A percentile compares a stretch with the other conserved stretches of the same genome.
phyloP scores from a whole-genome alignment of 192 early-diverging fungal genomes.

The Gaertneriomyces semiglobifer region DNA sequence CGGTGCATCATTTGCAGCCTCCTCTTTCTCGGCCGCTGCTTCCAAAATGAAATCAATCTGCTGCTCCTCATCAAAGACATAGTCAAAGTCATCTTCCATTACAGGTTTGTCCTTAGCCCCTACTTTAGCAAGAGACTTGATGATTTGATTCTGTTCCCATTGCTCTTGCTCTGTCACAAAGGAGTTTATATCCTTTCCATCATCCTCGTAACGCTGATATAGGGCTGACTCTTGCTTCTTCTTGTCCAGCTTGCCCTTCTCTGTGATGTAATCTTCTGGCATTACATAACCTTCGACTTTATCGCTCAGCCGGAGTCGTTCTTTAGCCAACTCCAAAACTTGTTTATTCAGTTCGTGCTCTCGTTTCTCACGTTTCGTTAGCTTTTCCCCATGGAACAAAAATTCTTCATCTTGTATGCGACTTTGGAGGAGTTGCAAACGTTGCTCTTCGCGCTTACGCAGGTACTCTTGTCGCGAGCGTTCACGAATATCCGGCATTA shows the following conservation, averaged over 20 bases:
- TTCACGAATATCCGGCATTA: constrained; percentile 75
- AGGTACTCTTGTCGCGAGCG: constrained; percentile 89
- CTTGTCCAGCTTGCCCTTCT: constrained; percentile 95
- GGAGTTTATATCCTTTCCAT: constrained; percentile 53
- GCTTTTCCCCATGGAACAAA: constrained; percentile 67
- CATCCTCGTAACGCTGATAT: constrained; percentile 86
- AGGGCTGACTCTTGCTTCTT: constrained; percentile 87
- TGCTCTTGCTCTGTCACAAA: constrained; percentile 84
- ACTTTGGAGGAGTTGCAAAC: constrained; percentile 69
- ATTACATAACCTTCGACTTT: constrained; percentile 76
- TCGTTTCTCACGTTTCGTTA: constrained; percentile 72
- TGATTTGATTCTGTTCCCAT: constrained; percentile 73
- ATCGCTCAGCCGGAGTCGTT: constrained; percentile 73
- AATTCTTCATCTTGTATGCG: constrained; percentile 85
- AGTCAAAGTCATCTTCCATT: constrained; percentile 78
- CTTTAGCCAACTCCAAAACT: constrained; percentile 78
- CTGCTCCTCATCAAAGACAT: constrained; percentile 85
- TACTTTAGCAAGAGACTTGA: constrained; percentile 49
- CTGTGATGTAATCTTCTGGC: constrained; percentile 88
- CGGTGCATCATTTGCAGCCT: constrained; percentile 21
- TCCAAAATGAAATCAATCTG: constrained; percentile 88
- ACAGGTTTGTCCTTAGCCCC: constrained; percentile 37
- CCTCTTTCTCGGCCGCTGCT: constrained; percentile 42
- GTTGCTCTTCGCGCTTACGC: constrained; percentile 77
- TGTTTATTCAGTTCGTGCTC: constrained; percentile 83